Percentiles rank a stretch among this genome's conserved stretches.
Evolutionary conservation across 768 basidiomycete species (phyloP).

Genomic region (Suillus spraguei): DNA sequence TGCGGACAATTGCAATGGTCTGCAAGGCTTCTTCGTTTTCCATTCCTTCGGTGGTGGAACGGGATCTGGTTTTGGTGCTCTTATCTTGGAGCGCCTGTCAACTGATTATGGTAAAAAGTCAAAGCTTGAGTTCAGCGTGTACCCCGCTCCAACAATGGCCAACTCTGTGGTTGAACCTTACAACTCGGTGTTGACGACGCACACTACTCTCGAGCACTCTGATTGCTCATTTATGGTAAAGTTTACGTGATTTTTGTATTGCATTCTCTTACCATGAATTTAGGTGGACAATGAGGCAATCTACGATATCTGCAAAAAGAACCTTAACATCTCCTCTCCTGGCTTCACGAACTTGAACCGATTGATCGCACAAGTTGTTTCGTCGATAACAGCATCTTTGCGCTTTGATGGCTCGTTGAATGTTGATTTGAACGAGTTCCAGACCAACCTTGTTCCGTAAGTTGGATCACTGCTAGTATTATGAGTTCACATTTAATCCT

Average conservation of each 20-base stretch:
- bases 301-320: slow-evolving; percentile 84
- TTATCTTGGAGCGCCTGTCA: slow-evolving; percentile 93
- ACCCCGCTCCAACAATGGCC: slow-evolving; percentile 90
- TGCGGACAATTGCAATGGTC: slow-evolving; percentile 94
- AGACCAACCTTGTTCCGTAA: slow-evolving; percentile 97
- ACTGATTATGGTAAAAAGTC: slow-evolving; percentile 99
- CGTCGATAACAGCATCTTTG: slow-evolving; percentile 92
- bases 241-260: slow-evolving; percentile 20
- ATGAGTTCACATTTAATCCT: slow-evolving; percentile 8
- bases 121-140: slow-evolving; percentile 97
- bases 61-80: slow-evolving; percentile 96
- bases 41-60: slow-evolving; percentile 99
- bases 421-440: slow-evolving; percentile 93
- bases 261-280: slow-evolving; percentile 11
- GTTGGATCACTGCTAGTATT: slow-evolving; percentile 32
- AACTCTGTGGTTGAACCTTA: slow-evolving; percentile 98
- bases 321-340: slow-evolving; percentile 82
- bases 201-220: slow-evolving; percentile 97
- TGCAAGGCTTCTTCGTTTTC: slow-evolving; percentile 99
- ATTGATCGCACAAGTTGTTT: slow-evolving; percentile 98
- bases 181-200: slow-evolving; percentile 95
- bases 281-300: slow-evolving; percentile 86
- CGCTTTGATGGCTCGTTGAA: slow-evolving; percentile 67
- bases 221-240: slow-evolving; percentile 99
- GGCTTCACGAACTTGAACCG: slow-evolving; percentile 96